Conservation (phyloP, 75 land plant genomes). For the Pinus tabuliformis region DNA sequence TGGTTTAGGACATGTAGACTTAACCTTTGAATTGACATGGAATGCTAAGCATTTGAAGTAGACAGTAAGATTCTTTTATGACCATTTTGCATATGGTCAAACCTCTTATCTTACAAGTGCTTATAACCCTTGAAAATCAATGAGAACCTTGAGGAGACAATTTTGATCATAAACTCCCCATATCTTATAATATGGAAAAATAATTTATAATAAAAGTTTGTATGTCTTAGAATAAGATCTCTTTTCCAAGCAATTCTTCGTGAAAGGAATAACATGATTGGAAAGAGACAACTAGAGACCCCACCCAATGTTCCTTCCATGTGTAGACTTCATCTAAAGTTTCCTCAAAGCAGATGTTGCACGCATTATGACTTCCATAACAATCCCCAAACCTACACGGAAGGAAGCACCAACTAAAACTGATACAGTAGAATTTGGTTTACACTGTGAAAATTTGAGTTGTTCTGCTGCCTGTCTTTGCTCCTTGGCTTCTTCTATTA, state of each 20-base stretch:
- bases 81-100: background rate
- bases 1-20: too few species aligned
- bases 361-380: slow-evolving; percentile 86
- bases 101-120: background rate
- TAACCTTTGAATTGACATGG: too few species aligned
- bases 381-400: slow-evolving; percentile 85
- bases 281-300: background rate
- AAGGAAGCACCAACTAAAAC: slow-evolving; percentile 84
- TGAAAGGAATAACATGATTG: background rate
- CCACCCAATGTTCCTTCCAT: background rate
- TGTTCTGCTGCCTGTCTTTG: slow-evolving; percentile 20
- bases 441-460: slow-evolving; percentile 22
- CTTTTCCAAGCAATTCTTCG: background rate
- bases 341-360: slow-evolving; percentile 85
- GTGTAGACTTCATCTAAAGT: slow-evolving; percentile 36
- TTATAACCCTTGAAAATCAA: background rate
- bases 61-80: background rate
- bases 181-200: background rate
- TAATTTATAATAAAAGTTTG: background rate
- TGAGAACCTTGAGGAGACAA: background rate
- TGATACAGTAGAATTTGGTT: slow-evolving; percentile 44
- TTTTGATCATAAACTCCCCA: background rate
- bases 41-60: background rate
- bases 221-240: background rate
- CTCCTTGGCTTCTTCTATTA: slow-evolving; percentile 46